Percentiles rank a stretch among this genome's conserved stretches.
Conservation (phyloP, 1,139 yeast genomes). For the Trichomonascaceae sp. region DNA sequence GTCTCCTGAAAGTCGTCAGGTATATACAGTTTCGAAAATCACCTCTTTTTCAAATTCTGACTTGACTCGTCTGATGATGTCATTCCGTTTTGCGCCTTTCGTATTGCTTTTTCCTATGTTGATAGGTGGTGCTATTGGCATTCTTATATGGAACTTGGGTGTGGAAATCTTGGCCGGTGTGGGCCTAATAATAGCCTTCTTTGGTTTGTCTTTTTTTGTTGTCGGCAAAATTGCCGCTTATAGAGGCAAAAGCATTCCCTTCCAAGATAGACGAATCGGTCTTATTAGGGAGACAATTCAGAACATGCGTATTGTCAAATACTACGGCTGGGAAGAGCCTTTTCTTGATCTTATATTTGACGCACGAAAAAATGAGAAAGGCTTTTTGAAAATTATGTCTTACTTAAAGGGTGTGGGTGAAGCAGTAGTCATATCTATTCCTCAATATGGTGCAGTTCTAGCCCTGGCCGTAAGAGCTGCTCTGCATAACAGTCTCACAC, state of each 20-base stretch:
- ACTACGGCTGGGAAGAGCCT: constrained; percentile 63
- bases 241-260: constrained; percentile 42
- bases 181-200: constrained; percentile 35
- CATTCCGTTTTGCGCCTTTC: constrained; percentile 8
- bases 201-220: constrained; percentile 22
- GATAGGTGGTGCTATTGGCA: constrained; percentile 49
- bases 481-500: constrained; percentile 41
- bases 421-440: constrained; percentile 51
- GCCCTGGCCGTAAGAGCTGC: constrained; percentile 64
- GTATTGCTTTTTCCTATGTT: constrained; percentile 47
- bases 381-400: constrained; percentile 23
- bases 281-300: constrained; percentile 54
- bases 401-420: constrained; percentile 45
- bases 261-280: constrained; percentile 53
- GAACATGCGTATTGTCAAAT: constrained; percentile 58
- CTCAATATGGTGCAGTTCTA: constrained; percentile 58
- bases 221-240: constrained; percentile 38
- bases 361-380: constrained; percentile 42
- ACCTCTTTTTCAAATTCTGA: constrained; percentile 14
- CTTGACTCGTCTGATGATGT: constrained; percentile 13
- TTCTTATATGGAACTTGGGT: constrained; percentile 59
- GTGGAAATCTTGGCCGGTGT: constrained; percentile 56
- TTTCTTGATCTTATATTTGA: constrained; percentile 41
- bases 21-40: constrained; percentile 12
- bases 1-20: constrained; percentile 11